Evolutionary conservation across 2,329 filamentous ascomycete genomes (phyloP), one percentile per base, ranked within the genome.

Genomic region (Arthroderma sp.): DNA sequence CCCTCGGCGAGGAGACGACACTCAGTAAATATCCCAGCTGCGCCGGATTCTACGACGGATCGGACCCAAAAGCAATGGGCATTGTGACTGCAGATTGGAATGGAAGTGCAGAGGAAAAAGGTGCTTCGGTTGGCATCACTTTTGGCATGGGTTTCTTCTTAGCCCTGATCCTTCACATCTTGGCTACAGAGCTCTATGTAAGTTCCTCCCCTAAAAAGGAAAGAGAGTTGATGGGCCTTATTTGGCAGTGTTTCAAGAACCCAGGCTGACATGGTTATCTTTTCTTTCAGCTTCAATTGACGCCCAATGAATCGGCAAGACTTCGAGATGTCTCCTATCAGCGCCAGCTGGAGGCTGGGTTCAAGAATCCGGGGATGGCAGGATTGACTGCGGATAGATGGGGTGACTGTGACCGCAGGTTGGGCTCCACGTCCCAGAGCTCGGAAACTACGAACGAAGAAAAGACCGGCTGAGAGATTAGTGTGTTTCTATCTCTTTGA

Each of bases 121-220:
- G 64, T 1, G 68, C 71, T 1, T 63, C 63, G 0, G 55, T 78
- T 10, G 63, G 68, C 11, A 41, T 70, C 1, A 58, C 54, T 1
- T 80, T 79, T 48, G 75, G 73, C 3, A 66, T 71, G 52, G 67
- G 70, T 0, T 45, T 70, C 1, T 80, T 74, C 72, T 44, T 80
- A 4, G 67, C 73, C 0, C 51, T 78, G 2, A 49, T 65, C 0
- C 41, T 80, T 1, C 76, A 81, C 50, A 62, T 61, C 6, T 41
- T 74, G 15, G 68, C 65, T 0, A 60, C 70, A 0, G 73, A 76
- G 54, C 33, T 72, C 34, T 73, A 73, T 46, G 32, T 34, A 34
- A 34, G 32, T 34, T 9, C 11, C 11, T 9, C 9, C 11, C 8
- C 3, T 2, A 11, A 34, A 9, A 3, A 3, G 32, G 11, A 34